Evolutionary conservation across 129 eudicot species (phyloP).

Genomic region (Centella asiatica): DNA sequence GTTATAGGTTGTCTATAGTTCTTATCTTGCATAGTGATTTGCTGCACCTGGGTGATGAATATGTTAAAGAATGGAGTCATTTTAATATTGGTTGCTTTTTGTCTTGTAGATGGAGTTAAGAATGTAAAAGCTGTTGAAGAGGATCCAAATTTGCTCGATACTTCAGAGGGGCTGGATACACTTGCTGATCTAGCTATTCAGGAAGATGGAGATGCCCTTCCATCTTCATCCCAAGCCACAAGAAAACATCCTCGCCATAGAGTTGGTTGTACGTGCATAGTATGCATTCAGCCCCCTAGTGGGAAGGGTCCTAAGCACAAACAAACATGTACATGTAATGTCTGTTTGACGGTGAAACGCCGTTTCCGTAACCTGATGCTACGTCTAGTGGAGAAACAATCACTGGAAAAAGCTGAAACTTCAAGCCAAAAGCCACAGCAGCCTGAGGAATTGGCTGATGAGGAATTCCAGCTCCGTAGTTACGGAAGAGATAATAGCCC

Average conservation of each 20-base stretch:
- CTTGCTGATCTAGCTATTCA: slow-evolving; percentile 43
- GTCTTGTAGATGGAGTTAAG: slow-evolving; percentile 26
- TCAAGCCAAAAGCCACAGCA: slow-evolving; percentile 21
- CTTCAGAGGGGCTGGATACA: slow-evolving; percentile 42
- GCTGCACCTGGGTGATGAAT: not conserved
- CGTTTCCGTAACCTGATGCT: slow-evolving; percentile 32
- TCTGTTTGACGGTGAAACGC: slow-evolving; percentile 40
- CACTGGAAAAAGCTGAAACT: slow-evolving; percentile 33
- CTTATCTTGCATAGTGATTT: not conserved
- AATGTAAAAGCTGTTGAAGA: slow-evolving; percentile 21
- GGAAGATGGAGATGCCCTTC: slow-evolving; percentile 31
- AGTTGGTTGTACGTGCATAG: slow-evolving; percentile 63
- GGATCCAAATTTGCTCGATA: slow-evolving; percentile 22
- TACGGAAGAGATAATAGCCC: slow-evolving; percentile 13
- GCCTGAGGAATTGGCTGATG: slow-evolving; percentile 16
- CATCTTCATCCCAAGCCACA: slow-evolving; percentile 29
- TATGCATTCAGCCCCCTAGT: slow-evolving; percentile 65
- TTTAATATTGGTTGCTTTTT: not conserved
- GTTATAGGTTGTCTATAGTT: not conserved
- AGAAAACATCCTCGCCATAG: slow-evolving; percentile 62
- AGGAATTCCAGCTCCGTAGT: slow-evolving; percentile 9
- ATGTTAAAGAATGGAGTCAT: not conserved
- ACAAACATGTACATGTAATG: slow-evolving; percentile 40
- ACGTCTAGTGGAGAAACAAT: slow-evolving; percentile 33
- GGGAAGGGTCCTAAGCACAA: slow-evolving; percentile 54